Evolutionary conservation across 345 rosid genomes (phyloP), one percentile per base, ranked within the genome.

Genomic region (Microcos paniculata): DNA sequence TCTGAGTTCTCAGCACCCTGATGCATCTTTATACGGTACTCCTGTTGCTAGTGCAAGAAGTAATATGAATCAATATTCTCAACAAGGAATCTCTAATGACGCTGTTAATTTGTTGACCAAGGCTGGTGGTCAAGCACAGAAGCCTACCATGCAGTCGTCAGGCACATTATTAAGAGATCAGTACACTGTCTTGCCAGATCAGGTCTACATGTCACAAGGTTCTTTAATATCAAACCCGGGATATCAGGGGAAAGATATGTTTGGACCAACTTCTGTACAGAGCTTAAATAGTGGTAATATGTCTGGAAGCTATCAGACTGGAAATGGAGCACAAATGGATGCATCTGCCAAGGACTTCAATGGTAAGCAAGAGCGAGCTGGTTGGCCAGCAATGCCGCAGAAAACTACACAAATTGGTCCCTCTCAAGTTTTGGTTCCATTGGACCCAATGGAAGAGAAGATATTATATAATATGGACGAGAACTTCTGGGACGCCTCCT

Each of bases 381-480:
- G 74, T 71, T 84, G 84, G 85, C 81, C 84, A 52, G 78, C 66
- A 14, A 61, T 78, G 75, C 90, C 78, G 80, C 87, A 85, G 71
- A 84, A 82, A 75, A 59, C 75, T 52, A 66, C 77, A n/a, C 81
- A 83, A 51, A 45, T 76, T 30, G 72, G 77, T 63, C 71, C 81
- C 53, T 77, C 87, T 51, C 86, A 80, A 69, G 83, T 82, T 71
- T 80, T 84, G 65, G 88, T 87, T 48, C 86, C 91, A 26, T 84
- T 93, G 38, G 98, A 94, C 81, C 98, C 98, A 43, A 81, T 87
- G 45, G 98, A 94, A 84, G 92, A 89, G 85, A 91, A 83, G 87
- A 86, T 94, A 76, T 76, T 93, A 82, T 91, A 79, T 81, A 85
- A 84, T 76, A 82, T 84, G 81, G 98, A 93, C 78, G 96, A 91